Base-by-base conservation (phyloP, 1,284 basidiomycete species). In the Sporisorium iseilematis-ciliati region DNA sequence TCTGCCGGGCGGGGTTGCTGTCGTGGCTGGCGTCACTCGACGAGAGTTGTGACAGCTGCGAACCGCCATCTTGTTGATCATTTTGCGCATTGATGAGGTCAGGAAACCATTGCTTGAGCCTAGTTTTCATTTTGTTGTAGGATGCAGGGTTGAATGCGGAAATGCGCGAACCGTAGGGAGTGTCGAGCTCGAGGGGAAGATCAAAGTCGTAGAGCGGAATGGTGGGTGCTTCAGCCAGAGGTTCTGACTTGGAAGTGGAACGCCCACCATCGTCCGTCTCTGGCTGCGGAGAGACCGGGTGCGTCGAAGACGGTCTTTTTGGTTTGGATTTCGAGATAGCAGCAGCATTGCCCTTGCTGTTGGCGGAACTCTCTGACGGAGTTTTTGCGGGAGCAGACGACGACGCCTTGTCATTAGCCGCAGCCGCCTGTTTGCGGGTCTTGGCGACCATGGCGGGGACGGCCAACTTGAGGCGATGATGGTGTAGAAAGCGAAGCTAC, bases 181-280 rank as follows among this genome's bases (percentile, higher is more conserved):
- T 29, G 20, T 69, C 62, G 20, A 59, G 50, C 43, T 74, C 71
- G 18, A 74, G 57, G 1, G 61, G 71, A 40, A 74, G 42, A 26
- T 74, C 66, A 58, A 74, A 74, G 45, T 74, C 71, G 29, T 41
- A 69, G 31, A 74, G 58, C 41, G 71, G 71, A 43, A 74, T 74
- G 40, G 71, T 74, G 20, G 71, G 31, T n/a, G 57, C 25, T 0
- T 58, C 16, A 2, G 20, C n/a, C 12, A 29, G 41, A 29, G 29
- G 50, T 45, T 35, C 11, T 11, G 45, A 1, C 29, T 43, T 33
- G 4, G 35, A n/a, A 4, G 31, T 6, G 12, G 54, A 20, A 4
- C n/a, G 6, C 4, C 33, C 12, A 26, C 8, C 57, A 10, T 14
- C 26, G 12, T 21, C 20, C 23, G 33, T n/a, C 26, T 49, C 29